A percentile compares a stretch with the other conserved stretches of the same genome.
phyloP scores from a whole-genome alignment of 805 yeast genomes.

The Jamesozyma hellenica region DNA sequence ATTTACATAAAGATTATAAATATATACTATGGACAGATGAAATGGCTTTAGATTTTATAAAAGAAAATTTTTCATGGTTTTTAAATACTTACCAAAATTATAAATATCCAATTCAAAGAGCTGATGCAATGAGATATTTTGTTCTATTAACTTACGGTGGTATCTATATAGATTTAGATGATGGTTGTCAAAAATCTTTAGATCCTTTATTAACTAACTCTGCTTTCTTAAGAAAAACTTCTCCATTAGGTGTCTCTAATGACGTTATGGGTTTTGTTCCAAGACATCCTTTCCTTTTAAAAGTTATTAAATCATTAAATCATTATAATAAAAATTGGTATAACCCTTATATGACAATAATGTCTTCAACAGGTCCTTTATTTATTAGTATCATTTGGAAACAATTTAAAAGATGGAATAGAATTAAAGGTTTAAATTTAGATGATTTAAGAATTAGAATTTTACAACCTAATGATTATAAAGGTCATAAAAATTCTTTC shows the following conservation, averaged over 20 bases:
- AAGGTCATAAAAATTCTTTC: constrained; percentile 46
- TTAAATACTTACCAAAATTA: constrained; percentile 65
- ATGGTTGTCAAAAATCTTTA: constrained; percentile 64
- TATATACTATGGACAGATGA: constrained; percentile 86
- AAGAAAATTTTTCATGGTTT: constrained; percentile 80
- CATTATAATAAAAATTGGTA: constrained; percentile 64
- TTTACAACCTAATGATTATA: constrained; percentile 63
- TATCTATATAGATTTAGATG: constrained; percentile 78
- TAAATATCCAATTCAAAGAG: constrained; percentile 74
- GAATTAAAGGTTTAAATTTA: constrained; percentile 8
- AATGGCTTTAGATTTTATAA: constrained; percentile 66
- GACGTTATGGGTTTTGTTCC: constrained; percentile 89
- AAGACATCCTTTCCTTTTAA: constrained; percentile 70
- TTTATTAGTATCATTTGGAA: constrained; percentile 79
- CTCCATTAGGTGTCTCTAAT: constrained; percentile 84
- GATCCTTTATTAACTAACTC: constrained; percentile 74
- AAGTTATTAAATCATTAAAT: constrained; percentile 53
- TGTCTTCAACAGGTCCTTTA: constrained; percentile 89
- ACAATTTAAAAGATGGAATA: constrained; percentile 70
- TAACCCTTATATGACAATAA: constrained; percentile 80
- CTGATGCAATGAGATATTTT: constrained; percentile 84
- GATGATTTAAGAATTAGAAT: constrained; percentile 37
- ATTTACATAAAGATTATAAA: constrained; percentile 75
- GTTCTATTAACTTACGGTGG: constrained; percentile 79
- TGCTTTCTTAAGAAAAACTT: constrained; percentile 75